phyloP scores from a whole-genome alignment of 1,284 basidiomycete genomes.

The Sanghuangporus weigelae region DNA sequence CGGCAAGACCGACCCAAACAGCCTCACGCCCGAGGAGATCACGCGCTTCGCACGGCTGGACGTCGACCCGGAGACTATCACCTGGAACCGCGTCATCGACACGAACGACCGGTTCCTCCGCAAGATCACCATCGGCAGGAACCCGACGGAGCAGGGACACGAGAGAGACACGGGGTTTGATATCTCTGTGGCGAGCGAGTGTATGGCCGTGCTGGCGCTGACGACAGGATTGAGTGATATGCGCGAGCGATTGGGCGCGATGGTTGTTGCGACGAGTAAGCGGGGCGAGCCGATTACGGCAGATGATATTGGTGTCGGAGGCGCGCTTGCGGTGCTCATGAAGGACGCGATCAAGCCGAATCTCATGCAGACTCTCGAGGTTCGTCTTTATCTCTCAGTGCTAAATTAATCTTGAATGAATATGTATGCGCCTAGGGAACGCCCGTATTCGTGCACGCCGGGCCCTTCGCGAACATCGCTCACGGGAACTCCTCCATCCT shows the following conservation, averaged over 20 bases:
- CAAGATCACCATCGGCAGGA: conserved; percentile 90
- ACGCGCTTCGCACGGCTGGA: conserved; percentile 89
- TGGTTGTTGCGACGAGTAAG: conserved; percentile 97
- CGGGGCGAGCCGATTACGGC: conserved; percentile 91
- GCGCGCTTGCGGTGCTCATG: conserved; percentile 95
- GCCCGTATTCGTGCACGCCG: conserved; percentile 98
- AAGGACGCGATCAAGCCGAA: conserved; percentile 99
- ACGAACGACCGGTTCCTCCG: conserved; percentile 97
- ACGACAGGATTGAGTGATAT: conserved; percentile 88
- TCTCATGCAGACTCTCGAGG: conserved; percentile 96
- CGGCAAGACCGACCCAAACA: conserved; percentile 89
- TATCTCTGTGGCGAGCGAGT: conserved; percentile 96
- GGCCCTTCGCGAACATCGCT: conserved; percentile 98
- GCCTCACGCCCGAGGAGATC: conserved; percentile 91
- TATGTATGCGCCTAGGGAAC: conserved; percentile 57
- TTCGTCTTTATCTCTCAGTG: no score
- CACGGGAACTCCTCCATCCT: conserved; percentile 99
- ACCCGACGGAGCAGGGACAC: conserved; percentile 86
- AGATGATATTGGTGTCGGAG: conserved; percentile 94
- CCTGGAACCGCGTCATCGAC: conserved; percentile 97
- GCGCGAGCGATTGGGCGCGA: conserved; percentile 85
- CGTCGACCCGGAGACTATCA: conserved; percentile 88
- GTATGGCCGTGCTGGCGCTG: conserved; percentile 96
- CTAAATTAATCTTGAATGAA: no score
- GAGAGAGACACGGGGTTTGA: conserved; percentile 91